Percentiles rank a stretch among this genome's conserved stretches.
phyloP scores from a whole-genome alignment of 805 yeast species.

The Phaffomyces opuntiae region DNA sequence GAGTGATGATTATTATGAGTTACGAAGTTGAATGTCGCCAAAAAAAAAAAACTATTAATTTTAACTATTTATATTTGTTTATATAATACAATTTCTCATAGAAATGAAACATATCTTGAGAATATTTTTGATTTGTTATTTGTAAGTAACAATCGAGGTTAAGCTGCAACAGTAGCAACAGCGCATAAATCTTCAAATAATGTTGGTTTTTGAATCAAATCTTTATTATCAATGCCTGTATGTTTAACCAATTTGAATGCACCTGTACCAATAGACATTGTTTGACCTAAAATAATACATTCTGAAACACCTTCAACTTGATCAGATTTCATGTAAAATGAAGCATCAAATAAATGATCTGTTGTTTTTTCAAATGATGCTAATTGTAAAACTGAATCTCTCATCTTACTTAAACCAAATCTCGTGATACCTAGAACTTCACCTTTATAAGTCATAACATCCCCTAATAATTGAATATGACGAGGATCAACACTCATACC shows the following conservation, averaged over 20 bases:
- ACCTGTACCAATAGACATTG: conserved; percentile 97
- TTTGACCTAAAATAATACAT: conserved; percentile 94
- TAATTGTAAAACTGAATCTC: conserved; percentile 93
- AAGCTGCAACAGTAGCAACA: conserved; percentile 1
- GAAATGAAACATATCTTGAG: too few species aligned
- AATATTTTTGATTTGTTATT: too few species aligned
- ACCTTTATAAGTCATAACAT: conserved; percentile 98
- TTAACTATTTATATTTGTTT: neutral
- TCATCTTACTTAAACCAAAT: conserved; percentile 96
- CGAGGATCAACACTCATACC: conserved; percentile 99
- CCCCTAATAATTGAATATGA: conserved; percentile 94
- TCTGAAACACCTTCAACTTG: conserved; percentile 96
- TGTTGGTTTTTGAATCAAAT: conserved; percentile 37
- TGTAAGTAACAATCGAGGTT: too few species aligned
- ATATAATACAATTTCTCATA: conserved; percentile 2
- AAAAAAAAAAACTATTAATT: neutral
- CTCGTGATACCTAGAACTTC: conserved; percentile 97
- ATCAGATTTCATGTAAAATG: conserved; percentile 95
- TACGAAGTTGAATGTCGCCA: too few species aligned
- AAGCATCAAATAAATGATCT: conserved; percentile 96
- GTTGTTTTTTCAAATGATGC: conserved; percentile 98
- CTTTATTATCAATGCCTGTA: conserved; percentile 37
- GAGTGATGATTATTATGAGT: neutral
- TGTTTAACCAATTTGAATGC: conserved; percentile 78
- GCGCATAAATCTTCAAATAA: conserved; percentile 37